Evolutionary conservation across 106 monocot species (phyloP), one percentile per base, ranked within the genome.

Genomic region (Ottelia alismoides): DNA sequence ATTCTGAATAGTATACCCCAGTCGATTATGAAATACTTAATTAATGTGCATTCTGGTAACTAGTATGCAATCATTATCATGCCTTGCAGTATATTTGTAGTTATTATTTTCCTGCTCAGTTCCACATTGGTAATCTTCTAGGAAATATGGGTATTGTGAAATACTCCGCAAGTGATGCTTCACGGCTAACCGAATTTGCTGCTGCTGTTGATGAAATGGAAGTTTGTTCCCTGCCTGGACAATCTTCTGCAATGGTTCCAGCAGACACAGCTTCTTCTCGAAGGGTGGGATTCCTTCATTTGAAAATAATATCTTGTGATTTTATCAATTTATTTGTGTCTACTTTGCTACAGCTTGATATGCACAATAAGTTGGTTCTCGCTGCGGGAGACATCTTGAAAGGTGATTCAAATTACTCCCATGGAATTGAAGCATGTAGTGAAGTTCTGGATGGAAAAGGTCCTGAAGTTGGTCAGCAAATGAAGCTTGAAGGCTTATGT

Each of bases 401-500:
- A 47, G 74, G 69, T 56, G 65, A 61, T 18, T 67, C 67, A 50
- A 64, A 81, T 71, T 55, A 77, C 48, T 47, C 75, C 22, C 65
- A 68, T 68, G 96, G 85, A 59, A 75, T 98, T 74, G 89, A 98
- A 72, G 81, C 82, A 24, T 98, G 96, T 56, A 78, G 66, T 79
- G 89, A 89, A 74, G 74, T 89, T 25, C 60, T 98, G 27, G 79
- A 85, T 55, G 76, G 79, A 40, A 79, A 72, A 63, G 82, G 71
- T 58, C 70, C 73, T 43, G 63, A 81, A 47, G 48, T 79, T 58
- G 82, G 70, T 45, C 24, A 55, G 74, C 30, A 48, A 49, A 50
- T 85, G 55, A 69, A 28, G 66, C 85, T 73, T 68, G 82, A 89
- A 27, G 82, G 78, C 61, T 77, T 98, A 57, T 98, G 96, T 69